Evolutionary conservation across 768 basidiomycete species (phyloP).

Genomic region (Solioccasus polychromus): DNA sequence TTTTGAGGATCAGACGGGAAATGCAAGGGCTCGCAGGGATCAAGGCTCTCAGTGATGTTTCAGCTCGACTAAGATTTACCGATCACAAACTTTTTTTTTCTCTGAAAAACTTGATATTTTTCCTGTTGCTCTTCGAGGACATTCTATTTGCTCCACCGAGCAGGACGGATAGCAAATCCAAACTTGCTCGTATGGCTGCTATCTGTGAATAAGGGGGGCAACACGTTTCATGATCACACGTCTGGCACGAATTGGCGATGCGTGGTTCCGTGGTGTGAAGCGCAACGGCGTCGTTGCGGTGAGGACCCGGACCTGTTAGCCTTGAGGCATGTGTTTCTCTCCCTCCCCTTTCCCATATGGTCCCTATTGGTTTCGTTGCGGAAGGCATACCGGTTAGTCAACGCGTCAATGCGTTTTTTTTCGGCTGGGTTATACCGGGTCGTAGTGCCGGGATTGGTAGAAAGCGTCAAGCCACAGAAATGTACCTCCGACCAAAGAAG

Average conservation of each 20-base stretch:
- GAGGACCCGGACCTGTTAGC: slow-evolving; percentile 4
- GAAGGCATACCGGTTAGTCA: background rate
- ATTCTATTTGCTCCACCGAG: background rate
- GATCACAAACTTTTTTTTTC: slow-evolving; percentile 1
- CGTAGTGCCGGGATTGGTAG: background rate
- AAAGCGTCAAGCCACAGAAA: slow-evolving; percentile 15
- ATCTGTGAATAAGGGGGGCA: slow-evolving; percentile 7
- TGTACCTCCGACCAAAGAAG: slow-evolving; percentile 4
- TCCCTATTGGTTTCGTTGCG: slow-evolving; percentile 2
- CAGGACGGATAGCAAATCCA: background rate
- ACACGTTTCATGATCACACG: slow-evolving; percentile 19
- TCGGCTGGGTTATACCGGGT: background rate
- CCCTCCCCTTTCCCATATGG: background rate
- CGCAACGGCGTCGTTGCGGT: slow-evolving; percentile 10
- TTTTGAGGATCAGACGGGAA: slow-evolving; percentile 17
- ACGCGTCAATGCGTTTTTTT: background rate
- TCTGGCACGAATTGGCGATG: slow-evolving; percentile 3
- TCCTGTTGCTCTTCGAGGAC: slow-evolving; percentile 19
- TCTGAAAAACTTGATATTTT: background rate
- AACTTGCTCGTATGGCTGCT: background rate
- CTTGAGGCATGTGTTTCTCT: slow-evolving; percentile 3
- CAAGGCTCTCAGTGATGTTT: slow-evolving; percentile 19
- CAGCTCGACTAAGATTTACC: slow-evolving; percentile 11
- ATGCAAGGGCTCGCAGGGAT: slow-evolving; percentile 10
- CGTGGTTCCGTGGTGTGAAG: slow-evolving; percentile 6